Evolutionary conservation across 1,139 yeast genomes (phyloP), one percentile per base, ranked within the genome.

Genomic region (Saccharomyces hybrid): DNA sequence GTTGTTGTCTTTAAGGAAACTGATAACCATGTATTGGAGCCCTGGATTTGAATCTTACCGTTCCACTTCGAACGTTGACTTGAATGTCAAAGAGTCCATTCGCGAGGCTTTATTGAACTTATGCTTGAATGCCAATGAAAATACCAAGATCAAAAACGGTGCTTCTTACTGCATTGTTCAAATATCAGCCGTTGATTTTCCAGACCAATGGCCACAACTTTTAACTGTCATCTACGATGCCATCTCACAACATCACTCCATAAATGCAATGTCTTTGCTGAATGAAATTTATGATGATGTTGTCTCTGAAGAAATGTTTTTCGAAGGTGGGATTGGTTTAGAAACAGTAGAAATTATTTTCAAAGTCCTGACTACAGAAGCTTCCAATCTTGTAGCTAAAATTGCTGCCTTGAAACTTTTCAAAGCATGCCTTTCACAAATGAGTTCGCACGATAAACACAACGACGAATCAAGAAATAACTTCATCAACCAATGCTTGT

Each of bases 131-230:
- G 76, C 80, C 14, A 27, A 50, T 1, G 66, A 75, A 0, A 78
- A 79, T 57, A 75, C 86, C n/a, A 86, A 85, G 63, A 73, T 90
- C 16, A 75, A 90, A 56, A 78, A 78, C 42, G 80, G 88, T 50
- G 81, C 87, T 2, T 83, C 93, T 0, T 84, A 88, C 60, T 84
- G 88, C 11, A 80, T 89, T 27, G 87, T 88, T 1, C 95, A 87
- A 63, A 87, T 93, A 26, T 91, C 96, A 0, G 86, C 88, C 1
- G 87, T 85, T 1, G 99, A 93, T 65, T 91, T 82, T 66, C 99
- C 99, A 0, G 98, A 93, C 64, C 96, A 89, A 66, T 93, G 98
- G 98, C 96, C 97, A 0, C 78, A 77, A 32, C 74, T 93, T 49
- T 68, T 91, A 56, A 71, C 73, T 23, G 65, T 70, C 13, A 67